Conservation (phyloP, 2,329 filamentous ascomycete species). For the Beauveria sp. region DNA sequence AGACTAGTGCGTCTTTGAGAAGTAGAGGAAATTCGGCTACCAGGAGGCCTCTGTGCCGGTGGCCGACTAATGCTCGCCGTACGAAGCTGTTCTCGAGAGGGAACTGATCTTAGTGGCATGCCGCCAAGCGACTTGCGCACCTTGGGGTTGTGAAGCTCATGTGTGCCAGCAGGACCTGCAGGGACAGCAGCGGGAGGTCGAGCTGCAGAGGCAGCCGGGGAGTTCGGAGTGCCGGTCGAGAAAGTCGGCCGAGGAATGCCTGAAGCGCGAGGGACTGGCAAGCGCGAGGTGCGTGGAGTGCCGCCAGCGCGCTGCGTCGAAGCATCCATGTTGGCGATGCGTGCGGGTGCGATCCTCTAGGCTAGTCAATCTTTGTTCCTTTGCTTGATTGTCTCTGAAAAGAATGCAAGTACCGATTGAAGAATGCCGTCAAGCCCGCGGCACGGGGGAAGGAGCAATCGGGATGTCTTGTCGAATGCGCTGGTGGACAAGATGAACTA, state of each 20-base stretch:
- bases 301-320: slow-evolving; percentile 29
- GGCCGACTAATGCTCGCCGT: slow-evolving; percentile 17
- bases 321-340: slow-evolving; percentile 22
- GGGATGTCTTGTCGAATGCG: background rate
- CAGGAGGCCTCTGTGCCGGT: slow-evolving; percentile 14
- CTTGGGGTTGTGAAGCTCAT: slow-evolving; percentile 32
- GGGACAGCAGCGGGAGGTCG: slow-evolving; percentile 19
- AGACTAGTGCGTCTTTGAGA: slow-evolving; percentile 12
- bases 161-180: slow-evolving; percentile 12
- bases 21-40: slow-evolving; percentile 1
- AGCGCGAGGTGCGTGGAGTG: slow-evolving; percentile 29
- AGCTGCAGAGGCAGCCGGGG: slow-evolving; percentile 20
- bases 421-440: background rate
- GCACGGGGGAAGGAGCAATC: background rate
- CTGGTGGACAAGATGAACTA: background rate
- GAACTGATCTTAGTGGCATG: background rate
- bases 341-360: background rate
- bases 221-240: slow-evolving; percentile 15
- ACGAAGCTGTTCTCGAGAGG: slow-evolving; percentile 33
- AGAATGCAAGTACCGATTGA: no score
- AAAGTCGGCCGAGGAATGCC: slow-evolving; percentile 24
- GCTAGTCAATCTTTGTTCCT: background rate
- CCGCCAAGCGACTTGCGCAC: slow-evolving; percentile 27
- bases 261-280: slow-evolving; percentile 29
- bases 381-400: no score